Percentiles rank a stretch among this genome's conserved stretches.
phyloP scores from a whole-genome alignment of 164 flowering plant genomes.

The Umbellularia californica region DNA sequence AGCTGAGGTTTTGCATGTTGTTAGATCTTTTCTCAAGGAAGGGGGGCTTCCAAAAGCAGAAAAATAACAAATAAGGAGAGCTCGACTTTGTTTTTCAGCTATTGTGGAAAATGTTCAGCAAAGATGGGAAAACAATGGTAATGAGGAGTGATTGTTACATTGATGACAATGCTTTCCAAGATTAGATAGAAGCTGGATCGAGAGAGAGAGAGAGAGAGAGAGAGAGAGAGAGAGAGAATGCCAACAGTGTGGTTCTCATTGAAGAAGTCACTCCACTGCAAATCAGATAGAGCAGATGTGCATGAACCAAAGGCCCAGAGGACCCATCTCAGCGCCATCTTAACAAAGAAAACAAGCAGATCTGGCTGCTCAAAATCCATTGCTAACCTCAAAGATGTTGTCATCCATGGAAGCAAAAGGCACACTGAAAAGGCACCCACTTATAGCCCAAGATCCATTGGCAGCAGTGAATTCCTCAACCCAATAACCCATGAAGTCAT shows the following conservation, averaged over 20 bases:
- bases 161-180: background rate
- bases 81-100: background rate
- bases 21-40: background rate
- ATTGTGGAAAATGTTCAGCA: background rate
- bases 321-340: constrained; percentile 56
- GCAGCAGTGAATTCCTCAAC: constrained; percentile 88
- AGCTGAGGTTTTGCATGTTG: background rate
- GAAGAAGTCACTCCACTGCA: constrained; percentile 83
- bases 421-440: constrained; percentile 74
- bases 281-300: constrained; percentile 78
- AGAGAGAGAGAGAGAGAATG: constrained; percentile 28
- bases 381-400: constrained; percentile 90
- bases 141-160: constrained; percentile 12
- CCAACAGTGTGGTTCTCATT: constrained; percentile 90
- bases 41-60: background rate
- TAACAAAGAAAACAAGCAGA: constrained; percentile 59
- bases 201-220: constrained; percentile 4
- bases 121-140: constrained; percentile 5
- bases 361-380: constrained; percentile 98
- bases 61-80: background rate
- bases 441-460: constrained; percentile 94
- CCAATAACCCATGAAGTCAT: constrained; percentile 94
- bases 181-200: background rate
- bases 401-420: constrained; percentile 75
- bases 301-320: constrained; percentile 63